phyloP scores from a whole-genome alignment of 305 asterid genomes.

The Ajuga reptans region DNA sequence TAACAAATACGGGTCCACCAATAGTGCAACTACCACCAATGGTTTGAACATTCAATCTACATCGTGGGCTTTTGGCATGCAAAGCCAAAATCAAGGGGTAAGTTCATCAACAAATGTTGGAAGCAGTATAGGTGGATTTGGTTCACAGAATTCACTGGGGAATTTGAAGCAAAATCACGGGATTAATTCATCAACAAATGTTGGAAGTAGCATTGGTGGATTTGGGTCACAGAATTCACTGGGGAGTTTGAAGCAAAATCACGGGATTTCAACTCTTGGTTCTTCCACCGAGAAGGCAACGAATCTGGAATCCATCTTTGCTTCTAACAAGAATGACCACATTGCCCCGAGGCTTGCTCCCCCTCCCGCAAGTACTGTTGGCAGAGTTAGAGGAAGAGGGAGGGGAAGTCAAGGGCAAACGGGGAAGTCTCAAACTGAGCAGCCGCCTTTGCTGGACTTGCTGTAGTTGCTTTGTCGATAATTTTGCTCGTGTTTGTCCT shows the following conservation, averaged over 20 bases:
- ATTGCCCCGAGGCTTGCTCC: slow-evolving; percentile 86
- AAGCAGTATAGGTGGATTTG: slow-evolving; percentile 30
- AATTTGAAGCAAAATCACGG: slow-evolving; percentile 51
- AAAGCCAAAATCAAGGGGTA: slow-evolving; percentile 50
- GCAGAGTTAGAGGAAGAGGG: slow-evolving; percentile 85
- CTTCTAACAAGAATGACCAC: slow-evolving; percentile 58
- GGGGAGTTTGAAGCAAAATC: slow-evolving; percentile 57
- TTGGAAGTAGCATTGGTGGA: slow-evolving; percentile 31
- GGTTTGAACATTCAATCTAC: slow-evolving; percentile 43
- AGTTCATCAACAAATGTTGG: slow-evolving; percentile 26
- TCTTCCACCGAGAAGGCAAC: slow-evolving; percentile 40
- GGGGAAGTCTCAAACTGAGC: slow-evolving; percentile 43
- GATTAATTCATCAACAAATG: slow-evolving; percentile 21
- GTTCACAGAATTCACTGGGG: slow-evolving; percentile 54
- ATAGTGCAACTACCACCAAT: slow-evolving; percentile 31
- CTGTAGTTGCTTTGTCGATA: slow-evolving; percentile 33
- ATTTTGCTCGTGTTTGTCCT: slow-evolving; percentile 1
- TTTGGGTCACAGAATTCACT: slow-evolving; percentile 41
- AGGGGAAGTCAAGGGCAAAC: slow-evolving; percentile 61
- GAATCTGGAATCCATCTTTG: slow-evolving; percentile 73
- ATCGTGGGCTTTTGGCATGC: slow-evolving; percentile 53
- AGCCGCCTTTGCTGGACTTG: slow-evolving; percentile 76
- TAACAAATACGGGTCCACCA: slow-evolving; percentile 30
- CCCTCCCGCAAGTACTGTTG: slow-evolving; percentile 73
- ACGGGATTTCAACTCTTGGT: slow-evolving; percentile 29